Evolutionary conservation across 2,329 filamentous ascomycete species (phyloP).

Genomic region (Cladophialophora psammophila): DNA sequence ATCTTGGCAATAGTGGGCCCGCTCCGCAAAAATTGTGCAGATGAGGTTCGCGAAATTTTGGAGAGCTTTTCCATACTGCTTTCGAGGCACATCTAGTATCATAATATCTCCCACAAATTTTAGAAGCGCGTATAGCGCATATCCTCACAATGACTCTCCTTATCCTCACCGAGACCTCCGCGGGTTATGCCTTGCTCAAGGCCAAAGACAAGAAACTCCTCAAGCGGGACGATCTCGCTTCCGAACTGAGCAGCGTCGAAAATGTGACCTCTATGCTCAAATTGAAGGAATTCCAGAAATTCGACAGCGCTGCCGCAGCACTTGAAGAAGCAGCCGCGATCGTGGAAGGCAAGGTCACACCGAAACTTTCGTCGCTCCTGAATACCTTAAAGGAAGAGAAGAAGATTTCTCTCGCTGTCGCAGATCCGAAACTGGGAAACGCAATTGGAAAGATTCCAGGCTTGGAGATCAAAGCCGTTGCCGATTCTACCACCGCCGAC

Average conservation of each 20-base stretch:
- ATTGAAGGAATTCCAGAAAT: slow-evolving; percentile 97
- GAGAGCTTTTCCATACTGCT: slow-evolving; percentile 23
- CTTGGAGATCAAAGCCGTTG: slow-evolving; percentile 82
- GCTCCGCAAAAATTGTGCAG: slow-evolving; percentile 20
- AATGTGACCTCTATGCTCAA: slow-evolving; percentile 86
- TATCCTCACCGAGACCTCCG: slow-evolving; percentile 91
- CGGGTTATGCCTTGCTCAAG: slow-evolving; percentile 98
- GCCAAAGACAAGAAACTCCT: slow-evolving; percentile 98
- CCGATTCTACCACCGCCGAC: slow-evolving; percentile 82
- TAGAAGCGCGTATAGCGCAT: slow-evolving; percentile 22
- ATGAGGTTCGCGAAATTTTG: slow-evolving; percentile 19
- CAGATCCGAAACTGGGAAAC: slow-evolving; percentile 89
- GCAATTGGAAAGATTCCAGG: slow-evolving; percentile 91
- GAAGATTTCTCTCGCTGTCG: slow-evolving; percentile 92
- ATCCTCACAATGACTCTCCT: slow-evolving; percentile 78
- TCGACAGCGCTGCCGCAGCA: slow-evolving; percentile 88
- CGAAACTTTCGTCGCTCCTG: slow-evolving; percentile 81
- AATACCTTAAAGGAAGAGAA: slow-evolving; percentile 95
- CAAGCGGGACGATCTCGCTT: slow-evolving; percentile 80
- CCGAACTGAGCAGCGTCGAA: slow-evolving; percentile 79
- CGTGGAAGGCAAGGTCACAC: slow-evolving; percentile 93
- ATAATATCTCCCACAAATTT: slow-evolving; percentile 13
- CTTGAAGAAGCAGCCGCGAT: slow-evolving; percentile 88
- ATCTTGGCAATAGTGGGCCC: slow-evolving; percentile 2
- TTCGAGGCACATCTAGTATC: slow-evolving; percentile 8